Evolutionary conservation across 139 green algal species (phyloP), one percentile per base, ranked within the genome.

Genomic region (Coelastrella sp.): DNA sequence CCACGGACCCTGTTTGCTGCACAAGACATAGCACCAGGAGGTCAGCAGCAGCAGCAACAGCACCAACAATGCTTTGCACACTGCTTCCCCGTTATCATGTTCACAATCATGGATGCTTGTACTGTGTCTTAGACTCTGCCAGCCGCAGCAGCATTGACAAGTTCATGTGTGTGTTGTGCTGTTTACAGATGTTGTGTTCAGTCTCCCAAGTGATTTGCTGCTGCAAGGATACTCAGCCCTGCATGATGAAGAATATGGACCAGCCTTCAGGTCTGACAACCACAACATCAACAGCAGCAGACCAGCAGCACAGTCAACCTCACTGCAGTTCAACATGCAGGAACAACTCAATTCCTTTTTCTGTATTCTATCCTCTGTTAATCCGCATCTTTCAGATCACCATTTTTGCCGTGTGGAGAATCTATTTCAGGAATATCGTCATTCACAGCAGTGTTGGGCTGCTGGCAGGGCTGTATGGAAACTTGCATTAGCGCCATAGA

Each of bases 141-240:
- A 57, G 48, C 48, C 13, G 48, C 53, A 64, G 53, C 6, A n/a
- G 27, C 53, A 64, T 25, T 15, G 19, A 57, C 48, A 4, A 15
- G 13, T 2, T 11, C 48, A 2, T 64, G 53, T 27, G 17, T 27
- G 21, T 34, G 21, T 69, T 23, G 50, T 83, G 37, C 37, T 60
- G 76, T 15, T 48, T 53, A 23, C 63, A 85, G 79, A 85, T 48
- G 23, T 60, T 40, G 64, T 79, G 32, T 85, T 85, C 35, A 60
- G 37, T 40, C 5, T 85, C 4, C 79, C 79, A 3, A 19, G 11
- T 2, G n/a, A 57, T 2, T 34, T 85, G 45, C 79, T 85, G 64
- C 45, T 85, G 0, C 64, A 85, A n/a, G 79, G 43, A 27, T 40
- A 37, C 6, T 32, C 51, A n/a, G 79, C 79, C 5, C 32, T 78